phyloP scores from a whole-genome alignment of 805 yeast species.

The Saccharomyces mikatae region DNA sequence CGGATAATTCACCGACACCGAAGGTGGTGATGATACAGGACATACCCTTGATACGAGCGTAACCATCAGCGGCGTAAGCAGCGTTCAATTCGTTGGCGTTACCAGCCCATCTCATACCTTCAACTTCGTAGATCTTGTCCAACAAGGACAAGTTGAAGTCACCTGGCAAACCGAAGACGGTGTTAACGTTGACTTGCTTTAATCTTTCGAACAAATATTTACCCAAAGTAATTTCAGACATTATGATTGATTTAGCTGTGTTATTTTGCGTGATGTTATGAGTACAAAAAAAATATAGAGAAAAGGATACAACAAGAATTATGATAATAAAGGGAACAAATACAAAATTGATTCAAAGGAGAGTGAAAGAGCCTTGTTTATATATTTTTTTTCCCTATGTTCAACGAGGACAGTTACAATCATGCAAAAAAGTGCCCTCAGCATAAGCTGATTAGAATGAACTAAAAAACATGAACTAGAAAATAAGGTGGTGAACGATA shows the following conservation, averaged over 20 bases:
- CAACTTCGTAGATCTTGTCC: slow-evolving; percentile 67
- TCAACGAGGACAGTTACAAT: background rate
- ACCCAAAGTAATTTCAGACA: slow-evolving; percentile 57
- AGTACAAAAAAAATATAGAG: background rate
- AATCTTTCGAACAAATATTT: slow-evolving; percentile 72
- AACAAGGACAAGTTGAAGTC: slow-evolving; percentile 68
- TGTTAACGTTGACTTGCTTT: slow-evolving; percentile 59
- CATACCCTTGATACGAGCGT: slow-evolving; percentile 71
- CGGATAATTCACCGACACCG: slow-evolving; percentile 85
- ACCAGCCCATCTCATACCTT: slow-evolving; percentile 80
- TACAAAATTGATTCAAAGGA: background rate
- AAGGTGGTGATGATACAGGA: slow-evolving; percentile 74
- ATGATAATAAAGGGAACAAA: background rate
- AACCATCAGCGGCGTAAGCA: slow-evolving; percentile 78
- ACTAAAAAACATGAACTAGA: background rate
- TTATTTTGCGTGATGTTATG: background rate
- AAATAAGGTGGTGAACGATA: background rate
- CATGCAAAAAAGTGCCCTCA: background rate
- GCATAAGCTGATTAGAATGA: background rate
- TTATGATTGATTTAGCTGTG: slow-evolving; percentile 9
- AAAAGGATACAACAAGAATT: background rate
- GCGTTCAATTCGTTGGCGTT: slow-evolving; percentile 87
- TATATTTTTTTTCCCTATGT: background rate
- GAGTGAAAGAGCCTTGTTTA: background rate
- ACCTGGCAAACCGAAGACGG: slow-evolving; percentile 76